These are phyloP conservation scores for Coniochaeta hoffmannii DNA, from an alignment of 2,329 filamentous ascomycete genomes.

Conservation along the genomic window DNA sequence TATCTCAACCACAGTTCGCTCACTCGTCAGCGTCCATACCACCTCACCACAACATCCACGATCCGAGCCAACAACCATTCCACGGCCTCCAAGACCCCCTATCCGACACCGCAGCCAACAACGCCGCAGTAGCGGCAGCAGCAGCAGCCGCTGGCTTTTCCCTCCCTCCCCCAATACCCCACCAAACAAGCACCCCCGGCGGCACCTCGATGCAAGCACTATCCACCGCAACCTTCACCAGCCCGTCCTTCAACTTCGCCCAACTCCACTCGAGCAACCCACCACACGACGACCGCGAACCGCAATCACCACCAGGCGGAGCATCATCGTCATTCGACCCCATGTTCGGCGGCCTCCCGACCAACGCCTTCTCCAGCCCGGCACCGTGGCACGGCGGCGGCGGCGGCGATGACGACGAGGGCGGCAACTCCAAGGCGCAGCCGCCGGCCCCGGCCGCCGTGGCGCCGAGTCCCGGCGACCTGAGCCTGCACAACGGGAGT, in stretches of 20 bases:
- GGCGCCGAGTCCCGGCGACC: constrained; percentile 34
- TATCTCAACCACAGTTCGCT: constrained; percentile 28
- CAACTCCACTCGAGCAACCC: constrained; percentile 9
- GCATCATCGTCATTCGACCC: constrained; percentile 48
- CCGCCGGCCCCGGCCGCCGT: constrained; percentile 2
- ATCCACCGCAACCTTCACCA: constrained; percentile 26
- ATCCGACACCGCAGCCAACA: constrained; percentile 25
- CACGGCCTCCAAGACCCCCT: constrained; percentile 25
- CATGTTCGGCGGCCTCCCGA: constrained; percentile 51
- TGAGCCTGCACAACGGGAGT: constrained; percentile 41
- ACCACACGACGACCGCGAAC: constrained; percentile 22
- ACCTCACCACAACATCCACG: constrained; percentile 24
- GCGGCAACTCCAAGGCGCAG: constrained; percentile 5
- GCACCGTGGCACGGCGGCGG: constrained; percentile 42
- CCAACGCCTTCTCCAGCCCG: constrained; percentile 45
- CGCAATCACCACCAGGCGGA: constrained; percentile 12
- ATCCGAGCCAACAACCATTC: constrained; percentile 17
- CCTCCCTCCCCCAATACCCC: constrained; percentile 18
- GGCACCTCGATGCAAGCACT: constrained; percentile 19
- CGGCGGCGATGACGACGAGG: constrained; percentile 8
- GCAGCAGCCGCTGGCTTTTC: constrained; percentile 30
- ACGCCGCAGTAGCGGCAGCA: constrained; percentile 25
- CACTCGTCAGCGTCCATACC: constrained; percentile 29
- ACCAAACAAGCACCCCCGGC: constrained; percentile 8
- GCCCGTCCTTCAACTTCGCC: constrained; percentile 32